These are phyloP conservation scores for Cystobasidium sp. DNA, from an alignment of 1,284 basidiomycete genomes.

Conservation along the genomic window DNA sequence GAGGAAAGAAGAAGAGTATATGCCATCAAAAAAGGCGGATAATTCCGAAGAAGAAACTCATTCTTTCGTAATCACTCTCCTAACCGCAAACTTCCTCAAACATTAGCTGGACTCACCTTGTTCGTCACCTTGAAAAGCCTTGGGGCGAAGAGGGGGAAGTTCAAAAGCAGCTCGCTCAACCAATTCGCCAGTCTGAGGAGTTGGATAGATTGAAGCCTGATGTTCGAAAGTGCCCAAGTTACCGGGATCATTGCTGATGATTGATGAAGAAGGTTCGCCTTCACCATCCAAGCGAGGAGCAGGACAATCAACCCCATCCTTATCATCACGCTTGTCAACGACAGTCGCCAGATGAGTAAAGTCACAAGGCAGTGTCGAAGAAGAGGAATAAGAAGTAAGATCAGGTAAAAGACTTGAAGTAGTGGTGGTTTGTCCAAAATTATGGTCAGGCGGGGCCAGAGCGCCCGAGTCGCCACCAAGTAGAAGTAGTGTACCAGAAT, in stretches of 20 bases:
- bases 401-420: too few species aligned
- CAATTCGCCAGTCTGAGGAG: constrained; percentile 4
- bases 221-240: neutral
- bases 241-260: neutral
- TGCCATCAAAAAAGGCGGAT: neutral
- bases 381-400: too few species aligned
- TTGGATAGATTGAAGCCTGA: constrained; percentile 6
- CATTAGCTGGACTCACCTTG: constrained; percentile 1
- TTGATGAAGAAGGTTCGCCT: too few species aligned
- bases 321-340: too few species aligned
- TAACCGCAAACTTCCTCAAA: too few species aligned
- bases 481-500: neutral
- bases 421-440: too few species aligned
- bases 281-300: too few species aligned
- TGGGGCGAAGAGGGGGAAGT: neutral
- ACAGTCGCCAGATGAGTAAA: too few species aligned
- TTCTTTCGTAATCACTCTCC: too few species aligned
- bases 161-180: neutral
- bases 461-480: neutral
- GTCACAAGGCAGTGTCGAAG: too few species aligned
- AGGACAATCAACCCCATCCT: too few species aligned
- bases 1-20: neutral
- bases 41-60: neutral
- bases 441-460: neutral
- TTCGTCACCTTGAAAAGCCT: neutral